Conservation (phyloP, 2,329 filamentous ascomycete genomes). For the Xylariales sp. region DNA sequence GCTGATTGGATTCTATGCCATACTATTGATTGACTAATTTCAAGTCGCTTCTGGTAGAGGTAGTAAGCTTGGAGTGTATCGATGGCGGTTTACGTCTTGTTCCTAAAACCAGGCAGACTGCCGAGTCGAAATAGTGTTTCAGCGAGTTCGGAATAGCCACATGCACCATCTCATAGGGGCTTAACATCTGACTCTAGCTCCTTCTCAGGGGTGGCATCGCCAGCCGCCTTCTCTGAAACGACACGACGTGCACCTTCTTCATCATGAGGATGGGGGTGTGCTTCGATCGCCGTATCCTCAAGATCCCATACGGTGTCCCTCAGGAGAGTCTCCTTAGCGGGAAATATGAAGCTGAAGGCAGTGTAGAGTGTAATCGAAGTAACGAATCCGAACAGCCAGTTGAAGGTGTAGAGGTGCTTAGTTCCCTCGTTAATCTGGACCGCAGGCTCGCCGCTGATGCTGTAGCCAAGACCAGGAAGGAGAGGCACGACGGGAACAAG, state of each 20-base stretch:
- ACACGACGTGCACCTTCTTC: not conserved
- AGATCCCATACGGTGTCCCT: constrained; percentile 32
- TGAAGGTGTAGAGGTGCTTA: constrained; percentile 55
- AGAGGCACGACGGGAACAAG: constrained; percentile 52
- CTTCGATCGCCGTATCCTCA: constrained; percentile 19
- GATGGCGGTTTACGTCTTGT: too few relatives aligned
- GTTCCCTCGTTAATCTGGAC: constrained; percentile 36
- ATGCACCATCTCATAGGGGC: not conserved
- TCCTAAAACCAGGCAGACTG: too few relatives aligned
- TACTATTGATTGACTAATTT: too few relatives aligned
- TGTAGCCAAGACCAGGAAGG: constrained; percentile 47
- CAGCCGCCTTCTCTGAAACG: too few relatives aligned
- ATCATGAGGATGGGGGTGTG: constrained; percentile 10
- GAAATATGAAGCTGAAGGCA: constrained; percentile 40
- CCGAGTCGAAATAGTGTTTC: too few relatives aligned
- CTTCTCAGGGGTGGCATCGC: not conserved
- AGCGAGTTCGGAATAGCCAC: too few relatives aligned
- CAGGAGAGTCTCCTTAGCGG: constrained; percentile 45
- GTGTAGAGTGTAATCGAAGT: constrained; percentile 53
- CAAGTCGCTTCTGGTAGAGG: too few relatives aligned
- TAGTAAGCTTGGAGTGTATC: too few relatives aligned
- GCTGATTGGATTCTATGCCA: too few relatives aligned
- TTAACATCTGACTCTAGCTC: not conserved
- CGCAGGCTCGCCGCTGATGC: constrained; percentile 29
- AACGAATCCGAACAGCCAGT: constrained; percentile 61